Base-by-base conservation (phyloP, 2,329 filamentous ascomycete species). In the Aspergillus vadensis region DNA sequence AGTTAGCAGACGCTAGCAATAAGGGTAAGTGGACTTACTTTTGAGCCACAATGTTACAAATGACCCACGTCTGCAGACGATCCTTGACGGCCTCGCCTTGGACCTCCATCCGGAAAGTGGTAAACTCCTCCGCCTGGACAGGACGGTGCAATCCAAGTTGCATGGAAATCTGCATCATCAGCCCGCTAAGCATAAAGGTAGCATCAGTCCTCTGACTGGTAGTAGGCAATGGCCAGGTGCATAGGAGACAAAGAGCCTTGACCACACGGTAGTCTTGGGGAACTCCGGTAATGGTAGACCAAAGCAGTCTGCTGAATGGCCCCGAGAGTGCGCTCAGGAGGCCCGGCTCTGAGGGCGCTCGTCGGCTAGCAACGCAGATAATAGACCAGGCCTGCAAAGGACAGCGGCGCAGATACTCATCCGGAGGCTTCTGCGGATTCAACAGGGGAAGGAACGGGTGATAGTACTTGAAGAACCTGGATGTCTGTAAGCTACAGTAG, bases 31-130 rank as follows among this genome's bases (percentile, higher is more conserved):
- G 10, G 4, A 71, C 79, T 71, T 71, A 85, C 83, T 85, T 86
- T 66, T 89, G 86, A n/a, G 86, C 85, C 9, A 88, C 85, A 59
- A 88, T 83, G 66, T 89, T 89, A 75, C 86, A 88, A 4, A 86
- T 82, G 1, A 85, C 84, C 86, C 86, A 89, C 2, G 86, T 88
- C 67, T 86, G 82, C 36, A 88, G 75, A 15, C 86, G 80, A 71
- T 89, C 86, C 39, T 84, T 82, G 57, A 88, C 79, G 58, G 87
- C 86, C 68, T 87, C 85, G 27, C 86, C 83, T 63, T 82, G 77
- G 14, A 87, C 74, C 58, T 86, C 76, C 65, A 80, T 77, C 17
- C 75, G 74, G 64, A 81, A 81, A 5, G 79, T 81, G 4, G 75
- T 79, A 59, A 81, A 81, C 61, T 81, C 79, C 67, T 87, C 84